phyloP scores from a whole-genome alignment of 2,329 filamentous ascomycete species.

The Trichophyton schoenleinii region DNA sequence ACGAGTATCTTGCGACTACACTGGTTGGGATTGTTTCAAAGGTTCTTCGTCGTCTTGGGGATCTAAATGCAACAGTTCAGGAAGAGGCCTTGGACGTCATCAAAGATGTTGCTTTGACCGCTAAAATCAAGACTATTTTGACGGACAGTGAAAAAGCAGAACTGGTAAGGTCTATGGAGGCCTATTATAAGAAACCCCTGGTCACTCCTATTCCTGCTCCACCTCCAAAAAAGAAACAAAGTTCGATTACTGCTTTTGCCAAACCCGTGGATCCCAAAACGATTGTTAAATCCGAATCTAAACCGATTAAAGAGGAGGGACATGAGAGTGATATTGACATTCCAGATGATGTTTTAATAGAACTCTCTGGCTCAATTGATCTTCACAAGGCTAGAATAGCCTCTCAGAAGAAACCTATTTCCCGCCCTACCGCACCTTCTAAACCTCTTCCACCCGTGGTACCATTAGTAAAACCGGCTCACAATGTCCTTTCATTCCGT shows the following conservation, averaged over 20 bases:
- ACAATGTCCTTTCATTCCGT: conserved; percentile 47
- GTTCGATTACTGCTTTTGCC: conserved; percentile 29
- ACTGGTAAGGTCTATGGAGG: conserved; percentile 51
- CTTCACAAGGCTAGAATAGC: conserved; percentile 25
- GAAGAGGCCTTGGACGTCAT: conserved; percentile 52
- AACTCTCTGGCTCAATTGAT: conserved; percentile 32
- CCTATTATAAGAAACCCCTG: conserved; percentile 35
- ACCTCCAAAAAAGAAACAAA: conserved; percentile 34
- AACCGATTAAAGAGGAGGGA: conserved; percentile 30
- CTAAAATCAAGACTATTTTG: conserved; percentile 62
- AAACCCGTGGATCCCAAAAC: conserved; percentile 26
- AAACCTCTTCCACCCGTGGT: conserved; percentile 7
- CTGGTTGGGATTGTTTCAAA: conserved; percentile 74
- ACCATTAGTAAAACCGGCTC: conserved; percentile 16
- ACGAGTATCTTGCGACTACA: conserved; percentile 70
- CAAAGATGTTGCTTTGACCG: conserved; percentile 41
- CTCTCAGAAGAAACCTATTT: conserved; percentile 14
- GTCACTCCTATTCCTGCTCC: conserved; percentile 26
- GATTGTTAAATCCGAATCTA: conserved; percentile 21
- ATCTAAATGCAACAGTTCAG: conserved; percentile 59
- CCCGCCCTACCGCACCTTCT: conserved; percentile 7
- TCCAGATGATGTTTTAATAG: conserved; percentile 29
- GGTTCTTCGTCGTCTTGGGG: conserved; percentile 66
- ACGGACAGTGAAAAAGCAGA: conserved; percentile 74
- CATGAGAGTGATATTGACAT: conserved; percentile 31